Evolutionary conservation across 331 rosid species (phyloP).

Genomic region (Pyracantha coccinea): DNA sequence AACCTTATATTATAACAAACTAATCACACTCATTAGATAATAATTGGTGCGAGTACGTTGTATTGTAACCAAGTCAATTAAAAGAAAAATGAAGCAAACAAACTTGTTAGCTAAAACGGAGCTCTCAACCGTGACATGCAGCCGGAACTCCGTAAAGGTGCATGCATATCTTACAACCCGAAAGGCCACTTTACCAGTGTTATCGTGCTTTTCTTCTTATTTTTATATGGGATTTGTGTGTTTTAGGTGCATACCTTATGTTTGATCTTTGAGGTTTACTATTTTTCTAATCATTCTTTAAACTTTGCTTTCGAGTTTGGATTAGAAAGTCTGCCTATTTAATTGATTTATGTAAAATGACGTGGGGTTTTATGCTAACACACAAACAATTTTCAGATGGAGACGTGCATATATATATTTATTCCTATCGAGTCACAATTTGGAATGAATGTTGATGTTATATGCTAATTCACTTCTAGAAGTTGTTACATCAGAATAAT

Average conservation of each 20-base stretch:
- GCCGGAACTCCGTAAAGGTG: conserved; percentile 25
- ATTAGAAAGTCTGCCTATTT: not conserved
- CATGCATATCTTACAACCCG: conserved; percentile 17
- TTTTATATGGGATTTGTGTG: not conserved
- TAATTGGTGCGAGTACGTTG: not conserved
- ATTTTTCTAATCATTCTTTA: not conserved
- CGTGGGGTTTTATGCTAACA: not conserved
- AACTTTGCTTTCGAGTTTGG: not conserved
- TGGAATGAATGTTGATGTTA: not conserved
- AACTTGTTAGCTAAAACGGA: conserved; percentile 35
- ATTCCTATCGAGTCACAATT: not conserved
- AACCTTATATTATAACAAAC: conserved; percentile 8
- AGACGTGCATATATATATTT: not conserved
- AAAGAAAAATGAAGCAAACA: conserved; percentile 7
- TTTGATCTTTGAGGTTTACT: not conserved
- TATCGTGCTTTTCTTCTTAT: not conserved
- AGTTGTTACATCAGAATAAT: conserved; percentile 8
- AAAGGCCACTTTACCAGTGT: not conserved
- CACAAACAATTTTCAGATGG: not conserved
- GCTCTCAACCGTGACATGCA: conserved; percentile 44
- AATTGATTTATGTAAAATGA: not conserved
- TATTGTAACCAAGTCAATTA: conserved; percentile 17
- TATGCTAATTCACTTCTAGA: conserved; percentile 16
- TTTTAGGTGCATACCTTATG: conserved; percentile 3
- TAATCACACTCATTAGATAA: not conserved